Evolutionary conservation across 345 rosid genomes (phyloP), one percentile per base, ranked within the genome.

Genomic region (Turritis glabra): DNA sequence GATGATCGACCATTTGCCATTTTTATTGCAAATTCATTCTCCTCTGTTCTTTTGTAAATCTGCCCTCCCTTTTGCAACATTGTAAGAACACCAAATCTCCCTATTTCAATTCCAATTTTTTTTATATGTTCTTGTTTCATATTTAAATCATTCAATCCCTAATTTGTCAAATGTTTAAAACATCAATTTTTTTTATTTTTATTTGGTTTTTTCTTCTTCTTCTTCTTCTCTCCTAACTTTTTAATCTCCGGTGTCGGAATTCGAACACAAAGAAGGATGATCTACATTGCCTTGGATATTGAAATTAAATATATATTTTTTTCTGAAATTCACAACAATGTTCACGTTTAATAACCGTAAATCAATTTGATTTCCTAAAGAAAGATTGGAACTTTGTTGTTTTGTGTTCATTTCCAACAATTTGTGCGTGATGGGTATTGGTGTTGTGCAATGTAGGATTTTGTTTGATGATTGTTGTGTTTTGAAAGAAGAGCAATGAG

Each of bases 401-500:
- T 44, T 3, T 32, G 63, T 29, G 17, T 29, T 43, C 22, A 38
- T 67, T 40, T 40, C 6, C 10, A 27, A 11, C 14, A 14, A 57
- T 71, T 17, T 73, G 33, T 40, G 55, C 9, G 13, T 72, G 61
- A 37, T 72, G 54, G 30, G 13, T 51, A 0, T 14, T 43, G 26
- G 3, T 3, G 7, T 21, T 54, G 51, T 1, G 56, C 8, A 0
- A 13, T 67, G 73, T 75, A 67, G 79, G 69, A 75, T 59, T 40
- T 29, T 58, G 68, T 47, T 75, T 59, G 73, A 67, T 75, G 79
- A 38, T 75, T n/a, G 21, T 50, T 67, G 46, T 14, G 12, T 67
- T 4, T 37, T 75, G 23, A 40, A 22, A 60, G 73, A 67, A 59
- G 69, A 75, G 73, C 74, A 67, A 75, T 75, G 79, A 75, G 74